These are phyloP conservation scores for Rhodotorula sphaerocarpa DNA, from an alignment of 768 basidiomycete species.

Conservation along the genomic window DNA sequence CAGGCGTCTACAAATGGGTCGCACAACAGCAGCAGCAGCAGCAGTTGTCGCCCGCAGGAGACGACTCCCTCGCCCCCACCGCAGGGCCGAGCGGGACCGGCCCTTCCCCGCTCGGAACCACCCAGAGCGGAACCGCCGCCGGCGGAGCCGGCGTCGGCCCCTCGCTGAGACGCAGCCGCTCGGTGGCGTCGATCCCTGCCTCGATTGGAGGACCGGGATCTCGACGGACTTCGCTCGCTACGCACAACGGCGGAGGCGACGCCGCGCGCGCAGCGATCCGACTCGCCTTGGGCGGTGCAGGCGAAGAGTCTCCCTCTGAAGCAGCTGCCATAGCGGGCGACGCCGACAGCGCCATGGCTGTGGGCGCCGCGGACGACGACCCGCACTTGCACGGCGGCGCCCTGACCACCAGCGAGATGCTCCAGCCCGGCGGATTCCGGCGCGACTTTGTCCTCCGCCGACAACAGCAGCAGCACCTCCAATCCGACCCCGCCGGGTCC, in stretches of 20 bases:
- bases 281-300: slow-evolving; percentile 4
- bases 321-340: no score
- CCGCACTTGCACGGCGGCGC: neutral
- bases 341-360: neutral
- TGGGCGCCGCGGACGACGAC: neutral
- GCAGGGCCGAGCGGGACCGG: neutral
- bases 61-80: neutral
- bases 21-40: slow-evolving; percentile 3
- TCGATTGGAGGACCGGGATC: neutral
- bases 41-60: neutral
- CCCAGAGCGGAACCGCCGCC: neutral
- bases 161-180: neutral
- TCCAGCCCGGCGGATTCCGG: slow-evolving; percentile 34
- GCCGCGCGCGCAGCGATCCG: neutral
- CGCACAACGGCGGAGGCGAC: neutral
- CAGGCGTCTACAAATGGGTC: slow-evolving; percentile 31
- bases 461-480: neutral
- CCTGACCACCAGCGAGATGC: slow-evolving; percentile 27
- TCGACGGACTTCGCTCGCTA: slow-evolving; percentile 1
- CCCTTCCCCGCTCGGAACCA: no score
- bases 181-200: neutral
- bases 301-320: no score
- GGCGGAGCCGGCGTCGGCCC: neutral
- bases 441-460: slow-evolving; percentile 31
- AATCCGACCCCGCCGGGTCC: neutral